A percentile compares a stretch with the other conserved stretches of the same genome.
Conservation (phyloP, 148 eudicot species). For the Diospyros lotus region DNA sequence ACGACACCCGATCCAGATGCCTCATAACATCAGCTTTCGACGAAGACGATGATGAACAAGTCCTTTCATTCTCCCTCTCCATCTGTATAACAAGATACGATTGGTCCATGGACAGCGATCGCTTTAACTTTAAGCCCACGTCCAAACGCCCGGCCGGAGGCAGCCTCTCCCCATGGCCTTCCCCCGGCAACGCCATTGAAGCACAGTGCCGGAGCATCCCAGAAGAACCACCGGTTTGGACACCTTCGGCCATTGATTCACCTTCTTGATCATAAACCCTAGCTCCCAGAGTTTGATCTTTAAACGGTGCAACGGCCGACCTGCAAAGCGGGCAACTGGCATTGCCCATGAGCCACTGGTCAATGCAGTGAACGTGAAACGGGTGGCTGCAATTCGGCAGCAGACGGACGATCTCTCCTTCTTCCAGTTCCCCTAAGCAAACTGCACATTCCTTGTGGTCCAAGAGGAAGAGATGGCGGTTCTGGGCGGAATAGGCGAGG, state of each 20-base stretch:
- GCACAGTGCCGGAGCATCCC: slow-evolving; percentile 9
- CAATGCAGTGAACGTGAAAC: slow-evolving; percentile 62
- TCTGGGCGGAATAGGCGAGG: slow-evolving; percentile 21
- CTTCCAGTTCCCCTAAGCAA: slow-evolving; percentile 38
- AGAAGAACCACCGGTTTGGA: neutral
- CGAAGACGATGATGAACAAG: neutral
- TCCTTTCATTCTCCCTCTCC: neutral
- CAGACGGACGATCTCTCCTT: slow-evolving; percentile 44
- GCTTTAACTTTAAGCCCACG: slow-evolving; percentile 12
- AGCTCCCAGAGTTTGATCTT: neutral
- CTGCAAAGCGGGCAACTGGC: slow-evolving; percentile 56
- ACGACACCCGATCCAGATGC: slow-evolving; percentile 21
- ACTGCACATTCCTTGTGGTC: slow-evolving; percentile 42
- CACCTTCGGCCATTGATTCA: neutral
- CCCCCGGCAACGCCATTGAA: slow-evolving; percentile 9
- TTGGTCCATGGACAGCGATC: slow-evolving; percentile 39
- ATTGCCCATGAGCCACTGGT: slow-evolving; percentile 46
- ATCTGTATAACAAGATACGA: neutral
- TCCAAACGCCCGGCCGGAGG: neutral
- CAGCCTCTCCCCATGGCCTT: neutral
- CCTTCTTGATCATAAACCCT: neutral
- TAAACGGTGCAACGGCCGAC: neutral
- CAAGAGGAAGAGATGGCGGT: slow-evolving; percentile 11
- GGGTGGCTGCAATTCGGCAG: slow-evolving; percentile 48
- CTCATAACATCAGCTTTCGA: slow-evolving; percentile 1